These are phyloP conservation scores for Agaricus bisporus DNA, from an alignment of 768 basidiomycete species.

Conservation along the genomic window DNA sequence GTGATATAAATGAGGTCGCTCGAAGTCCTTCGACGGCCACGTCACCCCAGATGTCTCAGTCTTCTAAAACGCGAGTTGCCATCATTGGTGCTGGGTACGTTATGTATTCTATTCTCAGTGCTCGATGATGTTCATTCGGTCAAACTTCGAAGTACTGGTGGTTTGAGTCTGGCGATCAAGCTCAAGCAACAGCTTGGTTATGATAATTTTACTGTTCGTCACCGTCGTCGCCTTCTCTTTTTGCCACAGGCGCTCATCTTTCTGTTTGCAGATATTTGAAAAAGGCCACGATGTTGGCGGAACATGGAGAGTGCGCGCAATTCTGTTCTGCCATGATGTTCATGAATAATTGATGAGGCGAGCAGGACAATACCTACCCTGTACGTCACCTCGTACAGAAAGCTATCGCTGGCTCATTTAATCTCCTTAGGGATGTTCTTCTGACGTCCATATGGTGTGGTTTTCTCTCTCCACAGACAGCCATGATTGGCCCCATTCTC, in stretches of 20 bases:
- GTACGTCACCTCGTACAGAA: constrained; percentile 13
- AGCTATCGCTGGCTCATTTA: not conserved
- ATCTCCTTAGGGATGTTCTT: constrained; percentile 33
- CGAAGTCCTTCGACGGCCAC: no score
- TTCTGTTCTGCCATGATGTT: not conserved
- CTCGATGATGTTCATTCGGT: not conserved
- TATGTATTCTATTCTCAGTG: not conserved
- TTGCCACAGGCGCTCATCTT: not conserved
- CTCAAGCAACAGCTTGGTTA: constrained; percentile 32
- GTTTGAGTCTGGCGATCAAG: constrained; percentile 35
- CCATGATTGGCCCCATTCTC: constrained; percentile 37
- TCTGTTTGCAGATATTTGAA: constrained; percentile 35
- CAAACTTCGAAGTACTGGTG: constrained; percentile 32
- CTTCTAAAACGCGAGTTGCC: constrained; percentile 16
- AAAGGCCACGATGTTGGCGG: constrained; percentile 40
- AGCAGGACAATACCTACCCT: constrained; percentile 31
- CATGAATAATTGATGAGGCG: not conserved
- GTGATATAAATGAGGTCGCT: no score
- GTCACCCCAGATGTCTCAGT: not conserved
- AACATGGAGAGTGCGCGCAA: constrained; percentile 41
- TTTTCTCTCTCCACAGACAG: constrained; percentile 45
- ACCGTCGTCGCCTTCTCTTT: not conserved
- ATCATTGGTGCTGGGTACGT: constrained; percentile 30
- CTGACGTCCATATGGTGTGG: constrained; percentile 35
- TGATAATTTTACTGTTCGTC: constrained; percentile 33